Evolutionary conservation across 1,284 basidiomycete genomes (phyloP), one percentile per base, ranked within the genome.

Genomic region (Waitea zeae): DNA sequence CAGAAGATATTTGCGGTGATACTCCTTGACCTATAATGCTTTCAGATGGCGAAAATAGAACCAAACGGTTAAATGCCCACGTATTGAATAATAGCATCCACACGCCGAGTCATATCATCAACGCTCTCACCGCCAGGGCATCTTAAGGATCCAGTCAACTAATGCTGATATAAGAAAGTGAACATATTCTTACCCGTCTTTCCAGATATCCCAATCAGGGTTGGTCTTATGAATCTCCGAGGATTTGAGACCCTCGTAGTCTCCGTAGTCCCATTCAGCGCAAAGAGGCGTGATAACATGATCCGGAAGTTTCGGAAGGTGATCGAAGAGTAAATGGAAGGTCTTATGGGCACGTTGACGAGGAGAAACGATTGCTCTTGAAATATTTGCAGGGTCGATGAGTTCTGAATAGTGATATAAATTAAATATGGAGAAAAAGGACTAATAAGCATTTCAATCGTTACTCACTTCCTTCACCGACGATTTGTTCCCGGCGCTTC

Each of bases 231-330:
- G 59, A 45, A 93, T 93, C 46, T 92, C 81, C 18, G 67, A 56
- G 12, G 77, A 64, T 29, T 69, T 50, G 30, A 88, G 66, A 9
- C 89, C 89, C 51, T 95, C 89, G 48, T 87, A 93, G 7, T 83
- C 70, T 17, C 89, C 87, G 50, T 92, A 92, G 47, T 90, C 80
- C 86, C 88, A 92, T 53, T 92, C 82, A 33, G 70, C 61, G 30
- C 69, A 69, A 17, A 71, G 63, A 43, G 84, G 80, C 0, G 75
- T 74, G 30, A 73, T 50, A 17, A 62, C 49, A 45, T 76, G 70
- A 32, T 61, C 43, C 3, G 79, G 78, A 14, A 53, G 37, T 31
- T 64, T 45, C 3, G 54, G 50, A 27, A 70, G 50, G 41, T 72
- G 64, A 13, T 62, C 64, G 39, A 88, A 88, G 18, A 88, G 57